These are phyloP conservation scores for Celoporthe dispersa DNA, from an alignment of 2,329 filamentous ascomycete species.

Conservation along the genomic window DNA sequence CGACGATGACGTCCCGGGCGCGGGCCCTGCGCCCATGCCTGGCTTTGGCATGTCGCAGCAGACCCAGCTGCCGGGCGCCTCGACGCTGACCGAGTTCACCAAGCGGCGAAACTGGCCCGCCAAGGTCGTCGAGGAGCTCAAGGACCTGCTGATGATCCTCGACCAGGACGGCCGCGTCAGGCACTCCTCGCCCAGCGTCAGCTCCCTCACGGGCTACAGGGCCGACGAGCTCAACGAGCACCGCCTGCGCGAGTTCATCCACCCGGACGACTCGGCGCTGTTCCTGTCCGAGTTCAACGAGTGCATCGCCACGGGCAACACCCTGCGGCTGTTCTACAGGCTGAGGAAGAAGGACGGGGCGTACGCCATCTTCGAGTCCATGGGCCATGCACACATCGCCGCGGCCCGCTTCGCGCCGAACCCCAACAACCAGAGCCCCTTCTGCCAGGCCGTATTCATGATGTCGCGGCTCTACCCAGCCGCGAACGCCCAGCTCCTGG, in stretches of 20 bases:
- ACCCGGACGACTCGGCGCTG: slow-evolving; percentile 81
- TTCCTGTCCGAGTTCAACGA: slow-evolving; percentile 90
- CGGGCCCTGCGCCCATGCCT: slow-evolving; percentile 47
- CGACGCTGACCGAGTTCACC: slow-evolving; percentile 61
- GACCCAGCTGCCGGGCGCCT: slow-evolving; percentile 42
- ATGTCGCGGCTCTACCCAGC: slow-evolving; percentile 90
- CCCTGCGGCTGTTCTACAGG: slow-evolving; percentile 84
- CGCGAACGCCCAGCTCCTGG: slow-evolving; percentile 81
- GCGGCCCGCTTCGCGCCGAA: slow-evolving; percentile 67
- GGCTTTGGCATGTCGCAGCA: slow-evolving; percentile 36
- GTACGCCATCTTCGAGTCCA: slow-evolving; percentile 85
- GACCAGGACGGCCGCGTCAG: slow-evolving; percentile 82
- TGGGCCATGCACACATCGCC: slow-evolving; percentile 88
- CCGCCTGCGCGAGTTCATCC: slow-evolving; percentile 81
- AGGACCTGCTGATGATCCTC: slow-evolving; percentile 86
- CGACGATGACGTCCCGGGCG: slow-evolving; percentile 44
- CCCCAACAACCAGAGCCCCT: slow-evolving; percentile 66
- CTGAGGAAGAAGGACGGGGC: slow-evolving; percentile 74
- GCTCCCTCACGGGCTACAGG: slow-evolving; percentile 75
- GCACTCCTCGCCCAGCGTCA: slow-evolving; percentile 82
- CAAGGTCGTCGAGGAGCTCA: slow-evolving; percentile 85
- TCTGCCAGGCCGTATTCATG: slow-evolving; percentile 91
- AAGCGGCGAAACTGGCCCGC: slow-evolving; percentile 80
- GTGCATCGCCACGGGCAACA: slow-evolving; percentile 79
- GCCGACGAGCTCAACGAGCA: slow-evolving; percentile 71